A percentile compares a stretch with the other conserved stretches of the same genome.
Evolutionary conservation across 345 rosid genomes (phyloP).

Genomic region (Salix purpurea): DNA sequence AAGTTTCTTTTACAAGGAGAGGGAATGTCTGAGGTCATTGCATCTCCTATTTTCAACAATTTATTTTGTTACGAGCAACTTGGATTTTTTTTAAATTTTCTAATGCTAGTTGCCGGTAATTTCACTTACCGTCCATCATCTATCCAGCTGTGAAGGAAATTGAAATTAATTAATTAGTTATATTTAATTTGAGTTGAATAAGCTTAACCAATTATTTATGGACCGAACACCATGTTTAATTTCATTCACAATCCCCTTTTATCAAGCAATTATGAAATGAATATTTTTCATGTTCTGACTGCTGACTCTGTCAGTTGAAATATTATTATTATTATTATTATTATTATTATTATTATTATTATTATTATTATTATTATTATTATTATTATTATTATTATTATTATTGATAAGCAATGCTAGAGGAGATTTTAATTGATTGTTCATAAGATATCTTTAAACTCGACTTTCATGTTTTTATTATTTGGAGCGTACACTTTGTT

Average conservation of each 20-base stretch:
- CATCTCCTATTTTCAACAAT: not conserved
- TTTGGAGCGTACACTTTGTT: not conserved
- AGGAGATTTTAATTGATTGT: too few species aligned
- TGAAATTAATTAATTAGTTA: not conserved
- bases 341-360: not conserved
- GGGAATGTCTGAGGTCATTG: not conserved
- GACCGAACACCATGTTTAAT: not conserved
- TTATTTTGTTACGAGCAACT: not conserved
- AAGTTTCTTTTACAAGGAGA: not conserved
- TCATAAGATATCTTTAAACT: too few species aligned
- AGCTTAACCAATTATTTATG: not conserved
- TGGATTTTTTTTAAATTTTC: not conserved
- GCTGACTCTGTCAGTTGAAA: not conserved
- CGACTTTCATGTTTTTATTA: too few species aligned
- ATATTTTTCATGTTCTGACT: slow-evolving; percentile 1
- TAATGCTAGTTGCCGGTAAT: not conserved
- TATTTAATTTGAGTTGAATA: not conserved
- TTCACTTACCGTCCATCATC: not conserved
- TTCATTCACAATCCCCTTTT: not conserved
- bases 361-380: too few species aligned
- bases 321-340: not conserved
- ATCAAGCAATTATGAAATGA: not conserved
- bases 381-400: not conserved
- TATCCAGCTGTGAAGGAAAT: not conserved
- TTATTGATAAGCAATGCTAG: too few species aligned